Conservation (phyloP, 2,329 filamentous ascomycete genomes). For the Parascedosporium putredinis region DNA sequence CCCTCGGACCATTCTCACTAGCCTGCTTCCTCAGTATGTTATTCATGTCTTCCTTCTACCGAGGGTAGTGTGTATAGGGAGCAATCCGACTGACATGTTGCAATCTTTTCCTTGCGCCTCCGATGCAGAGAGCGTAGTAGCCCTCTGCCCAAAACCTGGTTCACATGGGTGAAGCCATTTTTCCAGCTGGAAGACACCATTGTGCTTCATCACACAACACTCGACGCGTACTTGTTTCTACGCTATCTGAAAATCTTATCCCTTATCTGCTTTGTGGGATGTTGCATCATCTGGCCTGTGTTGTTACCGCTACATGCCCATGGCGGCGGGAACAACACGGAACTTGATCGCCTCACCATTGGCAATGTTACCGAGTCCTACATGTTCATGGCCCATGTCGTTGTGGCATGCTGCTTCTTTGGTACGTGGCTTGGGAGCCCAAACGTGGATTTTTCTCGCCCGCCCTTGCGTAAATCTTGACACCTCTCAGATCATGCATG, state of each 20-base stretch:
- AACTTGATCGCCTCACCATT: slow-evolving; percentile 47
- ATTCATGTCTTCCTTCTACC: not conserved
- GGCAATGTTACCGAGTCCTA: slow-evolving; percentile 44
- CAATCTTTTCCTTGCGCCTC: slow-evolving; percentile 12
- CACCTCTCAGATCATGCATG: too few species aligned
- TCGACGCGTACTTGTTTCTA: slow-evolving; percentile 82
- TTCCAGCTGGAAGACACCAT: slow-evolving; percentile 62
- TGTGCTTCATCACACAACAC: slow-evolving; percentile 73
- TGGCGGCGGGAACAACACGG: slow-evolving; percentile 51
- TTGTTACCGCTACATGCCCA: slow-evolving; percentile 77
- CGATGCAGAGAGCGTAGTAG: slow-evolving; percentile 42
- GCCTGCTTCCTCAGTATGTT: slow-evolving; percentile 38
- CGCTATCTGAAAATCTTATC: slow-evolving; percentile 72
- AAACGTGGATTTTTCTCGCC: too few species aligned
- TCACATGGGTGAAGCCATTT: slow-evolving; percentile 54
- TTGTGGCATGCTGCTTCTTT: slow-evolving; percentile 75
- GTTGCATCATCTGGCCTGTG: slow-evolving; percentile 74
- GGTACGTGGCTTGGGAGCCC: too few species aligned
- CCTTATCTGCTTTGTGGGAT: slow-evolving; percentile 71
- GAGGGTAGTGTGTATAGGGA: too few species aligned
- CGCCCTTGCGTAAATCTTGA: too few species aligned
- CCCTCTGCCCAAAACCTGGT: slow-evolving; percentile 41
- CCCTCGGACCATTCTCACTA: slow-evolving; percentile 40
- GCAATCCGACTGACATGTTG: too few species aligned
- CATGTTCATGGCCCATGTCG: slow-evolving; percentile 70